These are phyloP conservation scores for Trametes villosa DNA, from an alignment of 768 basidiomycete species.

Conservation along the genomic window DNA sequence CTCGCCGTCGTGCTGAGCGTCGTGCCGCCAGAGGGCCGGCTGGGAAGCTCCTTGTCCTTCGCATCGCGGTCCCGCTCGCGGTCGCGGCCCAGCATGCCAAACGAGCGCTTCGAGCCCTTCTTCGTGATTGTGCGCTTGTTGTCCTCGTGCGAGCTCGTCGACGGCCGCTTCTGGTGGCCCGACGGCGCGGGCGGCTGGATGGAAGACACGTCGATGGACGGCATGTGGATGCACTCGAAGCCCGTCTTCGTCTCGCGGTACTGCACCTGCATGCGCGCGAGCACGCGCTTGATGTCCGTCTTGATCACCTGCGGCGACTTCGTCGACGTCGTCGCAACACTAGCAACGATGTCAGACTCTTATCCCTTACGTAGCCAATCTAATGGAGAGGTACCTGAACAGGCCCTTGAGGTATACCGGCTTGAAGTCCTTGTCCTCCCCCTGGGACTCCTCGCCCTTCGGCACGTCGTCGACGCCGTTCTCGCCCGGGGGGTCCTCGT, in stretches of 20 bases:
- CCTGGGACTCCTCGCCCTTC: constrained; percentile 46
- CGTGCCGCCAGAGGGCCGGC: constrained; percentile 48
- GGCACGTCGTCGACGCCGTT: constrained; percentile 39
- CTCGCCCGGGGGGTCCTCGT: constrained; percentile 43
- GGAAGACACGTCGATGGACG: constrained; percentile 89
- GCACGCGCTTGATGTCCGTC: constrained; percentile 80
- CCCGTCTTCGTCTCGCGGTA: constrained; percentile 89
- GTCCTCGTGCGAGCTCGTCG: constrained; percentile 57
- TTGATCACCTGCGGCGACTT: constrained; percentile 83
- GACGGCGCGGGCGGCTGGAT: constrained; percentile 47
- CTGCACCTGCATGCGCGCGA: constrained; percentile 95
- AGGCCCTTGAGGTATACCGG: constrained; percentile 95
- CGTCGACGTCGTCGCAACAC: constrained; percentile 94
- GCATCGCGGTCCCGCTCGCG: constrained; percentile 48
- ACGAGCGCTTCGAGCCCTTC: constrained; percentile 81
- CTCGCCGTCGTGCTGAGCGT: constrained; percentile 68
- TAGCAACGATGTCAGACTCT: constrained; percentile 34
- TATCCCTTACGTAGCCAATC: neutral
- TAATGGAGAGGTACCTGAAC: constrained; percentile 67
- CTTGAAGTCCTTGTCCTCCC: constrained; percentile 83
- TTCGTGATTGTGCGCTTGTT: constrained; percentile 62
- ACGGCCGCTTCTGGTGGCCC: constrained; percentile 49
- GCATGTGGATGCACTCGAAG: constrained; percentile 95
- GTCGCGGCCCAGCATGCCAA: constrained; percentile 64
- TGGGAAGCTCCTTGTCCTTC: constrained; percentile 53